Evolutionary conservation across 2,329 filamentous ascomycete species (phyloP), one percentile per base, ranked within the genome.

Genomic region (Penicillium brasilianum): DNA sequence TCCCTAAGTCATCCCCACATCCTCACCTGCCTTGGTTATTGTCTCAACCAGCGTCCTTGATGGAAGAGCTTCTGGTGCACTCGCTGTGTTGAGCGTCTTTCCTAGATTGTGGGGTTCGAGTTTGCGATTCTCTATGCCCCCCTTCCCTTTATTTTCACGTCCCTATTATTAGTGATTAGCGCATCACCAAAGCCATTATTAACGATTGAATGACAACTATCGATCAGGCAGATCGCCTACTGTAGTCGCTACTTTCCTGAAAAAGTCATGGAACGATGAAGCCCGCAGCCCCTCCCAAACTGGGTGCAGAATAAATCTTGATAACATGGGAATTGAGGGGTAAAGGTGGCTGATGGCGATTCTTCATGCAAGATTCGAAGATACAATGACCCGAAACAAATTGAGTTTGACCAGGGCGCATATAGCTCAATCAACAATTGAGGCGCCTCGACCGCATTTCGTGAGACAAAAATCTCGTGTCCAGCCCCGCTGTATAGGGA

Each of bases 201-300:
- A 37, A 56, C 14, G 43, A 56, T 5, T 37, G 30, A 30, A 49
- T 49, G 32, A 56, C n/a, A 20, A 32, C 8, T 44, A 39, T 49
- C 20, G 20, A 14, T 48, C 8, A 1, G 49, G 22, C 41, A 30
- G 0, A 18, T 18, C 14, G 6, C 8, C 44, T 4, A 46, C 44
- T n/a, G 44, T 13, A 43, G 11, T 22, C 9, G 20, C 18, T 11
- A 11, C 10, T 18, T 4, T 18, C 37, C n/a, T 41, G 6, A 16
- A n/a, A 28, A 28, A 18, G 8, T 34, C 30, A 18, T 32, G 32
- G n/a, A 34, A 14, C 25, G 13, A 13, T 18, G n/a, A 10, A 10
- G 18, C 9, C 18, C n/a, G n/a, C 48, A 20, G 5, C 36, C 16
- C 25, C 18, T 20, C 34, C 13, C 20, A 3, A n/a, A 51, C 16